These are phyloP conservation scores for Podila epicladia DNA, from an alignment of 192 early-diverging fungal genomes.

Conservation along the genomic window DNA sequence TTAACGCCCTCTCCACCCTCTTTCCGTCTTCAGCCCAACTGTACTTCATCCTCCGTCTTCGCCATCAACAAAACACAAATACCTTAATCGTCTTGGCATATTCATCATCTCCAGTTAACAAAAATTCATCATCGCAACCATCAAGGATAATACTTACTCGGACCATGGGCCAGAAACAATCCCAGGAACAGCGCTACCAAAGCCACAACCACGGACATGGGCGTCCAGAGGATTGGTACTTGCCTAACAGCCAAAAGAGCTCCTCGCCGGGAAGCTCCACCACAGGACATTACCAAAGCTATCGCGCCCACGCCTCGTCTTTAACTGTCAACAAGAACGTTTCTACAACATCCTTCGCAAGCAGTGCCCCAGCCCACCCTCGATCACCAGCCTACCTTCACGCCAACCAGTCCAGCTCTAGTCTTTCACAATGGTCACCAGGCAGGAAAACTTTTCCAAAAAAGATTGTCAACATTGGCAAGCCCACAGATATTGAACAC, in stretches of 20 bases:
- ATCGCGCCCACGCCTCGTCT: conserved; percentile 27
- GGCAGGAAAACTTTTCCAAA: conserved; percentile 44
- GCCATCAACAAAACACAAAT: not conserved
- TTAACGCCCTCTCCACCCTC: no score
- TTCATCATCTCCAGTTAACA: not conserved
- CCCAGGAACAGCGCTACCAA: conserved; percentile 21
- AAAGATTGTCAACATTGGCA: conserved; percentile 61
- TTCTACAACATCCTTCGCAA: conserved; percentile 42
- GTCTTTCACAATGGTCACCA: conserved; percentile 41
- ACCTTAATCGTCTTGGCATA: not conserved
- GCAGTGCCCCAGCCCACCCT: conserved; percentile 31
- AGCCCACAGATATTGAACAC: conserved; percentile 64
- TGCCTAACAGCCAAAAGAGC: conserved; percentile 12
- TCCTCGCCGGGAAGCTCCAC: conserved; percentile 42
- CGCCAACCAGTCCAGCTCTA: conserved; percentile 40
- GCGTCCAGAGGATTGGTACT: conserved; percentile 39
- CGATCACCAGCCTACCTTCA: conserved; percentile 33
- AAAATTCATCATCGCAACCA: not conserved
- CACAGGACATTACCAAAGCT: conserved; percentile 34
- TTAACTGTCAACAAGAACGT: conserved; percentile 36
- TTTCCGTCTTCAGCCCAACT: not conserved
- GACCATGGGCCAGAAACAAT: conserved; percentile 43
- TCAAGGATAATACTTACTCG: not conserved
- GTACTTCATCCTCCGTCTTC: not conserved
- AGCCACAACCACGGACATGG: conserved; percentile 15